Evolutionary conservation across 331 rosid genomes (phyloP).

Genomic region (Quercus phellos): DNA sequence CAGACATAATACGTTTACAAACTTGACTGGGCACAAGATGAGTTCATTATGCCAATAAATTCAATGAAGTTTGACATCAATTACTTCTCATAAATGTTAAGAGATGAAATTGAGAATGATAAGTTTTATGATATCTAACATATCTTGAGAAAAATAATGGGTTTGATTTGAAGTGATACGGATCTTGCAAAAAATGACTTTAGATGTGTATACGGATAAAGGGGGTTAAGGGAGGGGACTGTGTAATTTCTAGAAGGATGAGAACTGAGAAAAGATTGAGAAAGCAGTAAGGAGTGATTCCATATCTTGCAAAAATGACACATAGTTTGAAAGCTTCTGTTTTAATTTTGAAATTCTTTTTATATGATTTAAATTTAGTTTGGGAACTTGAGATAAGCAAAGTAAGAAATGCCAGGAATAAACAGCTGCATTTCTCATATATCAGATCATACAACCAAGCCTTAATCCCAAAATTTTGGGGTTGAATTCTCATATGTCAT

Average conservation of each 20-base stretch:
- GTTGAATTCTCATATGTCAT: background rate
- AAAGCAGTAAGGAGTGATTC: background rate
- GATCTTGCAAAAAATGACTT: no score
- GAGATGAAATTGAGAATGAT: background rate
- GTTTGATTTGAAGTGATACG: no score
- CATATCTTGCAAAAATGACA: background rate
- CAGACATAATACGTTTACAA: no score
- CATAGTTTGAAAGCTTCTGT: background rate
- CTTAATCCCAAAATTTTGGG: background rate
- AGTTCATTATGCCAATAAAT: background rate
- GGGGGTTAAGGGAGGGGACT: no score
- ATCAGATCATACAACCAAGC: no score
- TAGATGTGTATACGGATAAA: no score
- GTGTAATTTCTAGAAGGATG: no score
- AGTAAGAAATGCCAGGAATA: background rate
- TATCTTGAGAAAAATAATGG: no score
- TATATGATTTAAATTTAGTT: background rate
- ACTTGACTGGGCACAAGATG: no score
- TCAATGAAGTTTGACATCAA: background rate
- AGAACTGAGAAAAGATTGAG: background rate
- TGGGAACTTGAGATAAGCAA: background rate
- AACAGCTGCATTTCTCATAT: background rate
- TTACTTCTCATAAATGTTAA: background rate
- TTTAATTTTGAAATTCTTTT: background rate
- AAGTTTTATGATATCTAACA: background rate